Evolutionary conservation across 768 basidiomycete species (phyloP), one percentile per base, ranked within the genome.

Genomic region (Agrocybe pediades): DNA sequence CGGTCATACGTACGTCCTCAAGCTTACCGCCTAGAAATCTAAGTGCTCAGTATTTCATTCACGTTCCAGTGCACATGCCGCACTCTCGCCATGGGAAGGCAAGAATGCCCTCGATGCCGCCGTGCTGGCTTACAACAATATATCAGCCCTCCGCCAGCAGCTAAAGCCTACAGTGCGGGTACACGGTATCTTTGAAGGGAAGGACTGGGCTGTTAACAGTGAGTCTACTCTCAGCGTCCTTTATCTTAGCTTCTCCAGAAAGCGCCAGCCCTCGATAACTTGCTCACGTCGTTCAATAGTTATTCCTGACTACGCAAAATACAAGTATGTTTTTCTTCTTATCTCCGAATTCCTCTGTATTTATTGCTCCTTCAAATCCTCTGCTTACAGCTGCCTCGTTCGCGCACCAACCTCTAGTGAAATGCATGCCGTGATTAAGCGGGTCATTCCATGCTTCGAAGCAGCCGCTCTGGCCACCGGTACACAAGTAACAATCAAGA

Each of bases 31-130:
- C 16, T n/a, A 2, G 19, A 19, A 17, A 21, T 46, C 5, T 17
- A 30, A 30, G 9, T 46, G 27, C 16, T 40, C 20, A 33, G 17
- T 2, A 16, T 36, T 1, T 9, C 17, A 19, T n/a, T 26, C 6
- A 23, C 20, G 2, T 9, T 36, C 23, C 25, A 56, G 88, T 15
- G 88, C 90, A 4, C 90, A 91, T 63, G 90, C 89, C 5, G 85
- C 84, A 1, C 73, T 88, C 23, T 87, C 86, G n/a, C 92, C 91
- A 15, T 93, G 92, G 91, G 88, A 92, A 66, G 92, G 90, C 1
- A 77, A 74, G 55, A 93, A 94, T 58, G 86, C 92, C 1, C 71
- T 93, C 7, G 92, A 95, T 63, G 93, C 93, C 0, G 91, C 90
- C 11, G 87, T 93, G 4, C 75, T 92, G 1, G 87, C 88, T 2